Base-by-base conservation (phyloP, 108 stramenopile species). In the Cyclotella cryptica region DNA sequence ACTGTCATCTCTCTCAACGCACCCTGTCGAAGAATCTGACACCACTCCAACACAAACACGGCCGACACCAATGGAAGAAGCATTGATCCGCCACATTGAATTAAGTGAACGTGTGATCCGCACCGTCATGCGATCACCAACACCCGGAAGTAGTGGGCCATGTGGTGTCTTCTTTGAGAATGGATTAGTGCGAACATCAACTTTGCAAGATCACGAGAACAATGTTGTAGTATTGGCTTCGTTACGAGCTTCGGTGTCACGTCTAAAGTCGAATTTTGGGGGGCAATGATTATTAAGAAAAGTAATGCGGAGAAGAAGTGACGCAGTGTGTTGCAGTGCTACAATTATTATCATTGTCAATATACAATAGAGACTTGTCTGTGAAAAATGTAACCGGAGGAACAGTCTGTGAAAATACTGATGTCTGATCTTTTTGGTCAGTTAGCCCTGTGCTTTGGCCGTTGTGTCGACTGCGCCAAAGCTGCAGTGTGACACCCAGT, bases 221-320 rank as follows among this genome's bases (percentile, higher is more conserved):
- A 77, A 78, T 70, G 62, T 84, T 29, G 83, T 84, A 0, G 83
- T 76, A 9, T 74, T 84, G 61, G 66, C 77, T 28, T 61, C 83
- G 21, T 42, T 84, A 66, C 83, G 83, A 11, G 83, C 83, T 43
- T 84, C 83, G n/a, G 59, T 77, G 1, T 74, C 83, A 5, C 52
- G 68, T 29, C 35, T 84, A 42, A 77, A 69, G 44, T 49, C 43
- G 14, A 45, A 77, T 2, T 83, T 74, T 70, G 76, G 67, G 67
- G 4, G 55, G 70, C n/a, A 26, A 30, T 35, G 60, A 39, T 19
- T 1, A 30, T 39, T 66, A 51, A 63, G 1, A 14, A 1, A 12
- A 71, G 51, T 19, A 7, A 51, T 19, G 49, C 8, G 3, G 19
- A 51, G 19, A 51, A 19, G 49, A 17, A 19, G 49, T 51, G 49